phyloP scores from a whole-genome alignment of 257 asterid genomes.

The Nicotiana benthamiana region DNA sequence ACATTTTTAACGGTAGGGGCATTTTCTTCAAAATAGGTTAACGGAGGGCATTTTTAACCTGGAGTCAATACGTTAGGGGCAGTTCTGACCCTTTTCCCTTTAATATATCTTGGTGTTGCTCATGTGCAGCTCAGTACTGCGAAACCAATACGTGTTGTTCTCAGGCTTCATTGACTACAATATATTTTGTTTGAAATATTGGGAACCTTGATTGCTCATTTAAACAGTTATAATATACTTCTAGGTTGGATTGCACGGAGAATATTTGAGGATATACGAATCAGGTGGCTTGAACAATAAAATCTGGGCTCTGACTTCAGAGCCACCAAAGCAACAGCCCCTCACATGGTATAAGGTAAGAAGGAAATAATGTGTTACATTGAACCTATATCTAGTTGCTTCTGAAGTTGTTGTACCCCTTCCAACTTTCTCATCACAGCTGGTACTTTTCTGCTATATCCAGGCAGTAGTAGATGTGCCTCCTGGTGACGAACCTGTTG shows the following conservation, averaged over 20 bases:
- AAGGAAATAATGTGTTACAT: neutral
- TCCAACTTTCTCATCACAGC: neutral
- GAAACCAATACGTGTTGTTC: neutral
- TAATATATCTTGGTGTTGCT: neutral
- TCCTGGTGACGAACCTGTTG: conserved; percentile 77
- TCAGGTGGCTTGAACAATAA: conserved; percentile 30
- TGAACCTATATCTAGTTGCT: neutral
- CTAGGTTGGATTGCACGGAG: conserved; percentile 81
- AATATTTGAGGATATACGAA: conserved; percentile 47
- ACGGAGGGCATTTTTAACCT: no score
- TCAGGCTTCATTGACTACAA: neutral
- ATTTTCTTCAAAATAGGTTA: no score
- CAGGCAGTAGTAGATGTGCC: conserved; percentile 77
- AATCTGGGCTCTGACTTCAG: conserved; percentile 55
- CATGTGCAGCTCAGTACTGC: neutral
- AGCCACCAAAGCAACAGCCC: conserved; percentile 72
- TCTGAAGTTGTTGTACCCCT: neutral
- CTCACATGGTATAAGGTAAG: conserved; percentile 95
- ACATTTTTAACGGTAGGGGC: no score
- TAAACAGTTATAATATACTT: conserved; percentile 3
- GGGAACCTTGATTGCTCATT: neutral
- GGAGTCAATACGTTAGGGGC: no score
- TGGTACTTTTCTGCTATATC: neutral
- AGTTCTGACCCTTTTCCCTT: no score
- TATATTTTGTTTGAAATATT: neutral